Evolutionary conservation across 2,329 filamentous ascomycete genomes (phyloP).

Genomic region (Fusarium sp.): DNA sequence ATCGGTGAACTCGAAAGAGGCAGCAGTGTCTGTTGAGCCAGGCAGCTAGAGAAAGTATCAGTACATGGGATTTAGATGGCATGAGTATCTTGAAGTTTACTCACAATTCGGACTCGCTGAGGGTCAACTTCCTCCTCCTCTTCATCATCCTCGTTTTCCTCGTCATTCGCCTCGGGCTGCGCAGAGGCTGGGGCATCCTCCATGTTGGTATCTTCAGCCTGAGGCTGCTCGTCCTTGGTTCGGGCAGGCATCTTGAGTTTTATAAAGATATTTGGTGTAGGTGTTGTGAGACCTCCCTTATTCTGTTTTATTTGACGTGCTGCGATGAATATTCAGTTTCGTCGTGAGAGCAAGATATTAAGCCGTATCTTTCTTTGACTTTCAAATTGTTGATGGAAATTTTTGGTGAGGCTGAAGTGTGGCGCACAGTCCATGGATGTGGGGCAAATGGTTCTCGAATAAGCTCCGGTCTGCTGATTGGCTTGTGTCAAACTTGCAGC

Average conservation of each 20-base stretch:
- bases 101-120: slow-evolving; percentile 73
- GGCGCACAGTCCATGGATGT: slow-evolving; percentile 35
- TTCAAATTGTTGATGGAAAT: slow-evolving; percentile 26
- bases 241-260: slow-evolving; percentile 55
- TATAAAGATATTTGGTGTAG: neutral
- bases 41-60: slow-evolving; percentile 71
- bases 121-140: slow-evolving; percentile 62
- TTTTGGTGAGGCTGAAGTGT: slow-evolving; percentile 39
- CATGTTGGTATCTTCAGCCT: slow-evolving; percentile 57
- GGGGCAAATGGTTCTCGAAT: neutral
- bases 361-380: slow-evolving; percentile 11
- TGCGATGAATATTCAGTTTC: slow-evolving; percentile 10
- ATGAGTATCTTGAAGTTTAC: slow-evolving; percentile 24
- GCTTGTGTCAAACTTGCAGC: neutral
- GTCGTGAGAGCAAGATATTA: slow-evolving; percentile 19
- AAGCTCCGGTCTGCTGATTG: slow-evolving; percentile 15
- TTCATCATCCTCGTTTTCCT: slow-evolving; percentile 57
- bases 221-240: slow-evolving; percentile 52
- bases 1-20: slow-evolving; percentile 92
- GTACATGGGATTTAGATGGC: neutral
- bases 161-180: slow-evolving; percentile 52
- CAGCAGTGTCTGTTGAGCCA: slow-evolving; percentile 86
- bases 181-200: slow-evolving; percentile 59
- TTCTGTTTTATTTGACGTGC: neutral
- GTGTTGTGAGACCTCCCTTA: neutral